Percentiles rank a stretch among this genome's conserved stretches.
Conservation (phyloP, 805 yeast species). For the Ogataea philodendri region DNA sequence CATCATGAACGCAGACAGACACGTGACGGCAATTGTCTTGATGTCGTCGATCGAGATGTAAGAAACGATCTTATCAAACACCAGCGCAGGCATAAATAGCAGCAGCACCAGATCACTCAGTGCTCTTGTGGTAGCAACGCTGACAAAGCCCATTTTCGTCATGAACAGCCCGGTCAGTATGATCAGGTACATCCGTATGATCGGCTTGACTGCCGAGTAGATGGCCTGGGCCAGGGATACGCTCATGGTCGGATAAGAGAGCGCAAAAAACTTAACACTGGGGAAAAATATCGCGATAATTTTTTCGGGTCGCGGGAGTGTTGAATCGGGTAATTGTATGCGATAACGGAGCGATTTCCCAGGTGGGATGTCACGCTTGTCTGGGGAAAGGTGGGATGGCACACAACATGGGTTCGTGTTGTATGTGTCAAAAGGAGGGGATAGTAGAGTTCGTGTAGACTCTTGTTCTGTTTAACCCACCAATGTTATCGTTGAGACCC, state of each 20-base stretch:
- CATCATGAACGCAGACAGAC: slow-evolving; percentile 49
- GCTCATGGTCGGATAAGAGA: slow-evolving; percentile 11
- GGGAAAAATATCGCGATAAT: slow-evolving; percentile 2
- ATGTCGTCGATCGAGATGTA: slow-evolving; percentile 63
- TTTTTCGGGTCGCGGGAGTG: too few relatives aligned
- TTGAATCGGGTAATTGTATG: too few relatives aligned
- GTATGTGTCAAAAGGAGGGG: too few relatives aligned
- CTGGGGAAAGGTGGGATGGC: too few relatives aligned
- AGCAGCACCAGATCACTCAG: slow-evolving; percentile 63
- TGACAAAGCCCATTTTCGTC: slow-evolving; percentile 55
- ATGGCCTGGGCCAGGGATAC: slow-evolving; percentile 29
- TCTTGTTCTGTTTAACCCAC: too few relatives aligned
- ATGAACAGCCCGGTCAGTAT: slow-evolving; percentile 63
- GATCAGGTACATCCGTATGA: slow-evolving; percentile 70
- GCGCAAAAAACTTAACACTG: slow-evolving; percentile 1
- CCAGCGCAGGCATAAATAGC: slow-evolving; percentile 62
- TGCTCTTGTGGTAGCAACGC: slow-evolving; percentile 61
- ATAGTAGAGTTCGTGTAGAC: too few relatives aligned
- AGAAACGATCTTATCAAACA: slow-evolving; percentile 60
- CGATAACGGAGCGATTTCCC: too few relatives aligned
- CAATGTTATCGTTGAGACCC: too few relatives aligned
- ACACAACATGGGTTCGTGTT: too few relatives aligned
- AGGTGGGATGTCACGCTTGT: too few relatives aligned
- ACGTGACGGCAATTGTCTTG: slow-evolving; percentile 65
- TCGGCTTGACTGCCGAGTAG: slow-evolving; percentile 66